These are phyloP conservation scores for Xanthoparmelia taractica DNA, from an alignment of 495 filamentous ascomycete genomes.

Conservation along the genomic window DNA sequence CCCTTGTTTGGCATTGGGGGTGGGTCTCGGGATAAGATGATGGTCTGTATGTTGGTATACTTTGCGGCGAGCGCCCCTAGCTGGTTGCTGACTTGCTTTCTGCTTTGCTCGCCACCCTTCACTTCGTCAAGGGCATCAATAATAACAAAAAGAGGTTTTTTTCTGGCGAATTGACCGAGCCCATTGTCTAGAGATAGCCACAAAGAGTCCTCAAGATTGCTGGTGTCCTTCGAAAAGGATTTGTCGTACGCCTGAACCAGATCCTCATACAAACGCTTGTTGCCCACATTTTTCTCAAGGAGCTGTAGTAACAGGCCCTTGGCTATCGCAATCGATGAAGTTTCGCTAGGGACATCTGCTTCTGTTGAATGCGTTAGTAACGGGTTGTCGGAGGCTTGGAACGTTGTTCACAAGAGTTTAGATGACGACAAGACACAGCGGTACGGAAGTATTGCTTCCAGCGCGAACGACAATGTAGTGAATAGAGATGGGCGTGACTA, in stretches of 20 bases:
- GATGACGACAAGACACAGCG: not conserved
- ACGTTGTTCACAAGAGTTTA: not conserved
- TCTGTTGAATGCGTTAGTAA: constrained; percentile 17
- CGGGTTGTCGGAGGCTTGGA: not conserved
- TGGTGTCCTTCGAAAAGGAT: constrained; percentile 29
- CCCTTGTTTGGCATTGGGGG: constrained; percentile 30
- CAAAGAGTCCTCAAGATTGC: constrained; percentile 41
- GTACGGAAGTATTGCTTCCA: not conserved
- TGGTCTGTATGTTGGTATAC: constrained; percentile 37
- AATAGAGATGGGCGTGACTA: not conserved
- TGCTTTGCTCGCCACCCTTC: constrained; percentile 33
- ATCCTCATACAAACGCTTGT: constrained; percentile 39
- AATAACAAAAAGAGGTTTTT: constrained; percentile 47
- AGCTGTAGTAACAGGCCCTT: constrained; percentile 53
- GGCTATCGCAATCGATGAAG: constrained; percentile 45
- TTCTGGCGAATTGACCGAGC: constrained; percentile 28
- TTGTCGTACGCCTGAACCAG: constrained; percentile 39
- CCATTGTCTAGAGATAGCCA: constrained; percentile 50
- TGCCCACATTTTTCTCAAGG: constrained; percentile 50
- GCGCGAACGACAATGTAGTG: not conserved
- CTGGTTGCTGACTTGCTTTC: constrained; percentile 36
- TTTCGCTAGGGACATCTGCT: constrained; percentile 34
- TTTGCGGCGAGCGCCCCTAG: constrained; percentile 39
- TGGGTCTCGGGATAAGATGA: constrained; percentile 45
- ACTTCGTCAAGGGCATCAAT: constrained; percentile 55